Evolutionary conservation across 345 rosid species (phyloP), one percentile per base, ranked within the genome.

Genomic region (Populus simonii): DNA sequence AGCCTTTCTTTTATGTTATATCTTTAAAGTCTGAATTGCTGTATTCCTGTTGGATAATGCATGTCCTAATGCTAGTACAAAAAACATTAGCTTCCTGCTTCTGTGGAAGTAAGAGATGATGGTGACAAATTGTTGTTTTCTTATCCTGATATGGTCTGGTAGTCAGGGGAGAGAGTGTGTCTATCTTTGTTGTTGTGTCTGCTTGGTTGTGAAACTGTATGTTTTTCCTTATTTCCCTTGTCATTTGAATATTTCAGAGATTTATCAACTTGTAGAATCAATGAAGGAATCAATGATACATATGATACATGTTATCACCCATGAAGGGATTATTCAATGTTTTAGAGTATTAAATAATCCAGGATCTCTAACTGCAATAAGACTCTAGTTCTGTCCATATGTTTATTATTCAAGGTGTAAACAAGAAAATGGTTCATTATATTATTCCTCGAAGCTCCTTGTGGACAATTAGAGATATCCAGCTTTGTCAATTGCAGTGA

Each of bases 241-340:
- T 67, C 13, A 67, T 67, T 70, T 45, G 57, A 70, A 22, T 18
- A 71, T 71, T 71, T 49, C 71, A 68, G 43, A 25, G 61, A 51
- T 27, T 49, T 23, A n/a, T 71, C 6, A 16, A 51, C 25, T 49
- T 12, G 22, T 43, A 3, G 25, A 70, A 15, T 22, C 49, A 10
- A 8, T 6, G 12, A 36, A 45, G 57, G 4, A 70, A 23, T 2
- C 7, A 45, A 2, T 23, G 16, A 12, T 12, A 10, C 6, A 22
- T 53, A 2, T 39, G 22, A 53, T 72, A 25, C 16, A 23, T 38
- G 36, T 31, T 20, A 22, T 55, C 11, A 55, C 62, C 62, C 4
- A 20, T 22, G 62, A 55, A 55, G 62, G 59, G 62, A 22, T 55
- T 7, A 55, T 7, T 55, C 25, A 55, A 1, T 55, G 25, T 55